Evolutionary conservation across 768 basidiomycete genomes (phyloP), one percentile per base, ranked within the genome.

Genomic region (Suillus discolor): DNA sequence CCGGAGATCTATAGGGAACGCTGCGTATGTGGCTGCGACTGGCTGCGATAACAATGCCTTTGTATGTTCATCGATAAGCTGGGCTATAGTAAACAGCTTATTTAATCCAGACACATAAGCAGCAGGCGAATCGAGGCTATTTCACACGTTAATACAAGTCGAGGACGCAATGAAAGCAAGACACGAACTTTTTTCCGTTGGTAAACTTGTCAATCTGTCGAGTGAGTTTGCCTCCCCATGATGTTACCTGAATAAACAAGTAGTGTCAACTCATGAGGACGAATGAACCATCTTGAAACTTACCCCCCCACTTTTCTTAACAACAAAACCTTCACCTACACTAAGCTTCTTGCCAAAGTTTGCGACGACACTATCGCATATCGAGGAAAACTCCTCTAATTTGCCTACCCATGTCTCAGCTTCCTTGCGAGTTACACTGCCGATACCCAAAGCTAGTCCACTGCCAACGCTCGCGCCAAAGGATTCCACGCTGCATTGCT

Each of bases 341-440:
- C 93, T 91, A 28, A 96, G 81, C 77, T 96, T 96, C 81, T 92
- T 94, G 64, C 91, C 91, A 75, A 95, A 91, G 74, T 88, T 89
- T 53, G 86, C 85, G 49, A 91, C 91, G 44, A 95, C 87, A 47
- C 87, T 87, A 69, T 94, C 93, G 72, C 93, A 94, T 45, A 92
- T 84, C 20, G 78, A 81, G 18, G 88, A 90, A 73, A 93, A 94
- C 28, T 94, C 92, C 64, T 95, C 93, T 53, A 96, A 80, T 72
- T 89, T 91, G 62, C 82, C 70, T 54, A 90, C 75, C 93, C 94
- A 96, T 23, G 82, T 81, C 71, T 94, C 91, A 15, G 88, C 92
- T 76, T 93, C 92, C 73, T 88, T 91, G 72, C 85, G 82, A 64
- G 89, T 89, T 61, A 92, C 84, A 67, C 89, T 89, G 16, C 90